Evolutionary conservation across 2,329 filamentous ascomycete species (phyloP).

Genomic region (Colletotrichum graminicola): DNA sequence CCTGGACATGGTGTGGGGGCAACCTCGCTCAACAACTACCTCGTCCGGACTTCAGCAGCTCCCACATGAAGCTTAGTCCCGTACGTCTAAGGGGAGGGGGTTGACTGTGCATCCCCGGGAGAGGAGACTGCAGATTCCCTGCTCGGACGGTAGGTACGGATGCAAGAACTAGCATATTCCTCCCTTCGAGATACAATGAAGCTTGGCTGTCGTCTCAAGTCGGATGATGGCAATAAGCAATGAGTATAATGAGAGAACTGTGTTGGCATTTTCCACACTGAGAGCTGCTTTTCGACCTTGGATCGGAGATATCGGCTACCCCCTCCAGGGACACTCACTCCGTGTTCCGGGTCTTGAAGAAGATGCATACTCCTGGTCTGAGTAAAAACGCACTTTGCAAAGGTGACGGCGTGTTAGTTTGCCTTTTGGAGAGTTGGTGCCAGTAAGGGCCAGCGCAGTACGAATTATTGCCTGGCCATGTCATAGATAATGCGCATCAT

Average conservation of each 20-base stretch:
- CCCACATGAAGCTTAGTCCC: constrained; percentile 22
- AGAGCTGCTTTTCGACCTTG: background rate
- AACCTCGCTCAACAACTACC: constrained; percentile 6
- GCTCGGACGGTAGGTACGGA: background rate
- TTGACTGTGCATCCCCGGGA: constrained; percentile 19
- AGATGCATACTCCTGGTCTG: background rate
- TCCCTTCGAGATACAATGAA: background rate
- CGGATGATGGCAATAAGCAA: too few species aligned
- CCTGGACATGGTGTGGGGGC: background rate
- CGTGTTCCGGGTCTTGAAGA: background rate
- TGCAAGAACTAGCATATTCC: constrained; percentile 7
- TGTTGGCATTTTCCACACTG: background rate
- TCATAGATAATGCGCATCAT: background rate
- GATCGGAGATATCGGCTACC: background rate
- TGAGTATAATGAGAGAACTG: background rate
- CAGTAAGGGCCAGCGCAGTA: too few species aligned
- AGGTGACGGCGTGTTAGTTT: background rate
- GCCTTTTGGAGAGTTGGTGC: background rate
- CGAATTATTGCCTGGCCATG: background rate
- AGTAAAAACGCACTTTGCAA: background rate
- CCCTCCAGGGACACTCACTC: background rate
- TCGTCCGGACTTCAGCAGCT: constrained; percentile 15
- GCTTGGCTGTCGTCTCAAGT: background rate
- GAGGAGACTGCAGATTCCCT: constrained; percentile 7
- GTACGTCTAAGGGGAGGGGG: background rate